Conservation (phyloP, 202 grass and related monocot species). For the Zoysia matrella region DNA sequence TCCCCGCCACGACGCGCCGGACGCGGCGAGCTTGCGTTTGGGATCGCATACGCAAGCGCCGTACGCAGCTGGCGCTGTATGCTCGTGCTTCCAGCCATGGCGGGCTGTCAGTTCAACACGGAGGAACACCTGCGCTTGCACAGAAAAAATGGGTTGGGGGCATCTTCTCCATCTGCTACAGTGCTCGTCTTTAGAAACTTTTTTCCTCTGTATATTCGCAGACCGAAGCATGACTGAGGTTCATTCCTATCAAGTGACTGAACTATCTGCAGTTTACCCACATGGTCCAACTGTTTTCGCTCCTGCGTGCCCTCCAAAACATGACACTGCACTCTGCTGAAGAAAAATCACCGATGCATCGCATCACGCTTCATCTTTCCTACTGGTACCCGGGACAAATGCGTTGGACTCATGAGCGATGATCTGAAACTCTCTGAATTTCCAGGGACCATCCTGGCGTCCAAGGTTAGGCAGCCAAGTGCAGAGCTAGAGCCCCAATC, state of each 20-base stretch:
- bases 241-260: conserved; percentile 15
- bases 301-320: not conserved
- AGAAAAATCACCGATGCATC: conserved; percentile 8
- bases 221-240: not conserved
- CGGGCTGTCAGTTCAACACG: conserved; percentile 11
- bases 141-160: conserved; percentile 20
- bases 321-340: conserved; percentile 17
- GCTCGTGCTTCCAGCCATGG: conserved; percentile 30
- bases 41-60: not conserved
- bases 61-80: not conserved
- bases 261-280: conserved; percentile 19
- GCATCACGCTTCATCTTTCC: not conserved
- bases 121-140: conserved; percentile 1
- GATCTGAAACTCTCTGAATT: conserved; percentile 10
- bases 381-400: not conserved
- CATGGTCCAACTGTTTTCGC: conserved; percentile 29
- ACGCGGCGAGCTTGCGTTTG: conserved; percentile 23
- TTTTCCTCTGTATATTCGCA: not conserved
- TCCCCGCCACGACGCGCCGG: not conserved
- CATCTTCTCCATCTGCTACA: not conserved
- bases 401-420: not conserved
- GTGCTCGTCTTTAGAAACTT: not conserved
- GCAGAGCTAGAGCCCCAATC: conserved; percentile 8
- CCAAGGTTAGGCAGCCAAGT: conserved; percentile 25
- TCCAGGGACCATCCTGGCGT: conserved; percentile 1